Evolutionary conservation across 2,329 filamentous ascomycete genomes (phyloP), one percentile per base, ranked within the genome.

Genomic region (Neofusicoccum umdonicola): DNA sequence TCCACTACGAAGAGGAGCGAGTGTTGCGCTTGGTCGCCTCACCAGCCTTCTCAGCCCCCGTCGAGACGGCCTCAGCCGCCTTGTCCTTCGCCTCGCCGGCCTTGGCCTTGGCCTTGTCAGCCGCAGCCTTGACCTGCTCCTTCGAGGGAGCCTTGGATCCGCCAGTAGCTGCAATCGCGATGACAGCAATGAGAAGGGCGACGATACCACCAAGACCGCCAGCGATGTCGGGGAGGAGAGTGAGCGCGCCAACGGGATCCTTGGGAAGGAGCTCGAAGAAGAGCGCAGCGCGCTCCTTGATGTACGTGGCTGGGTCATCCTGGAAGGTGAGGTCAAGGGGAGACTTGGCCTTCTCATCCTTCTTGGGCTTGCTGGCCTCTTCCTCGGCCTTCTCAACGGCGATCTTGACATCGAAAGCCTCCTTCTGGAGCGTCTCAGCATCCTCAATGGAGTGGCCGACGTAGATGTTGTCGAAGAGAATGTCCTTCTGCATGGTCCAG

Each of bases 401-500:
- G 78, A 88, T 85, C 91, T 99, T 99, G 82, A 92, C 81, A 75
- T 92, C 89, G 79, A 93, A 99, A 63, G 92, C 92, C 86, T 97
- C 92, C 69, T 90, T 85, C 73, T 92, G 90, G 75, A 99, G 85
- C 83, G 93, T 90, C 80, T 90, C 88, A 68, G 95, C 95, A 71
- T 99, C 95, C 76, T 92, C 92, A 71, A 95, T 79, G 19, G 94
- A 98, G 88, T 99, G 95, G 69, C 95, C 95, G 78, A 99, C 93
- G 87, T 98, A 99, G 85, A 99, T 96, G 89, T 99, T 99, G 88
- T 98, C 92, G 74, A 99, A 98, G 74, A 97, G 90, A 73, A 99
- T 98, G 77, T 97, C 91, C 79, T 89, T 96, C 83, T 97, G 94
- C 95, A 99, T 99, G 74, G 95, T 98, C 95, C 95, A 99, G 83